phyloP scores from a whole-genome alignment of 2,329 filamentous ascomycete genomes.

The Corniculantispora saksenae region DNA sequence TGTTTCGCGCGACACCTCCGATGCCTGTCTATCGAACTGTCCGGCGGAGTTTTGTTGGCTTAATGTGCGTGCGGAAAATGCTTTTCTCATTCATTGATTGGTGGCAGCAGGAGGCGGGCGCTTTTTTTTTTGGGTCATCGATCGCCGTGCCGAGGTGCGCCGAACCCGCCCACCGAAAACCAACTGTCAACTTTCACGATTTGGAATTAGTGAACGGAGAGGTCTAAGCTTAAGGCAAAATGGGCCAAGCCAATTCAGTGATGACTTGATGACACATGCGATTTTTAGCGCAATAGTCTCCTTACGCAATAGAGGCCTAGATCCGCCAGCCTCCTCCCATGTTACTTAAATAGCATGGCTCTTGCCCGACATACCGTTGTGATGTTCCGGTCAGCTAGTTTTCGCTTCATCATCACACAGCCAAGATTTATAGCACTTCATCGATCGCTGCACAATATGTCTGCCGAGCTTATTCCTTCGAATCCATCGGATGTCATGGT shows the following conservation, averaged over 20 bases:
- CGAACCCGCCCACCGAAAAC: not conserved
- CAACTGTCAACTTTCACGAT: not conserved
- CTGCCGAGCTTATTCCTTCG: slow-evolving; percentile 63
- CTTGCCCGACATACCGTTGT: too few species aligned
- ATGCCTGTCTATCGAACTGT: not conserved
- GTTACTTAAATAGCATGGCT: not conserved
- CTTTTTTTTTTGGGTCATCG: not conserved
- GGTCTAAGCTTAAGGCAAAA: not conserved
- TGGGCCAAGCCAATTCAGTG: not conserved
- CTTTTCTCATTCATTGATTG: not conserved
- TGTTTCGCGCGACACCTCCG: not conserved
- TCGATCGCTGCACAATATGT: slow-evolving; percentile 45
- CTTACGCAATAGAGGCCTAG: slow-evolving; percentile 3
- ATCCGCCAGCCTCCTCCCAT: not conserved
- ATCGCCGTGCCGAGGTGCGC: slow-evolving; percentile 2
- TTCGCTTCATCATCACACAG: not conserved
- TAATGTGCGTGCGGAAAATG: not conserved
- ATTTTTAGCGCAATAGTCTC: slow-evolving; percentile 4
- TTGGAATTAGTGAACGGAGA: slow-evolving; percentile 6
- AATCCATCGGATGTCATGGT: slow-evolving; percentile 86
- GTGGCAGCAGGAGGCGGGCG: not conserved
- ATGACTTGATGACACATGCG: slow-evolving; percentile 9
- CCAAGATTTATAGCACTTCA: not conserved
- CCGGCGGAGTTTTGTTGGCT: not conserved
- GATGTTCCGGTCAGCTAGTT: not conserved